A percentile compares a stretch with the other conserved stretches of the same genome.
These are phyloP conservation scores for Russula dissimulans DNA, from an alignment of 768 basidiomycete species.

Conservation along the genomic window DNA sequence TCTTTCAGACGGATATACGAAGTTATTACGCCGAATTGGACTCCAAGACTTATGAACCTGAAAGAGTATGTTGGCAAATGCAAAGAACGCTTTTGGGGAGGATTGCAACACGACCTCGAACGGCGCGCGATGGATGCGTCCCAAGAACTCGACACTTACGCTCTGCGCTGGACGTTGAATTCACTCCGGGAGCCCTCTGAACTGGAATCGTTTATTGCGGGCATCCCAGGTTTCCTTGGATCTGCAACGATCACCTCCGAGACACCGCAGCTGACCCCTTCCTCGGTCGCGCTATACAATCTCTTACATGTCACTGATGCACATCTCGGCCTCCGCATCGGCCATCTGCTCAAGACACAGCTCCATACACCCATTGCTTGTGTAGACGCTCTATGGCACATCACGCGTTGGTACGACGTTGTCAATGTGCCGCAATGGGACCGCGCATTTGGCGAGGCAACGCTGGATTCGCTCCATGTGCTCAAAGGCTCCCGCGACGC, in stretches of 20 bases:
- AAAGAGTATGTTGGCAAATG: not conserved
- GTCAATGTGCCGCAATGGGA: constrained; percentile 2
- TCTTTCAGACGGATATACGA: not conserved
- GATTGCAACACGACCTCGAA: not conserved
- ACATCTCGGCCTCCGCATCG: constrained; percentile 5
- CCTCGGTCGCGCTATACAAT: not conserved
- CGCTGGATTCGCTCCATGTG: not conserved
- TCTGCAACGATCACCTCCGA: not conserved
- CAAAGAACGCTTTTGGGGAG: not conserved
- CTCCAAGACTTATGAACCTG: not conserved
- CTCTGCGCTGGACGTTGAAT: constrained; percentile 5
- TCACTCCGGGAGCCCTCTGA: constrained; percentile 8
- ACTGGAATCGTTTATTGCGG: constrained; percentile 7
- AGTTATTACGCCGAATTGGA: not conserved
- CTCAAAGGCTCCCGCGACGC: constrained; percentile 7
- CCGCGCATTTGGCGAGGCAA: not conserved
- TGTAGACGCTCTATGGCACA: constrained; percentile 6
- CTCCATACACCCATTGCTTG: not conserved
- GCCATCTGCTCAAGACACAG: constrained; percentile 3
- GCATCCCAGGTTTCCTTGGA: constrained; percentile 5
- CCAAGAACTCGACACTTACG: not conserved
- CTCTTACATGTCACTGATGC: not conserved
- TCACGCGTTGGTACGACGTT: constrained; percentile 1
- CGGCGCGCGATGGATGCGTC: not conserved
- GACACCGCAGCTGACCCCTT: not conserved